Percentiles rank a stretch among this genome's conserved stretches.
These are phyloP conservation scores for Tolypocladium guangdongense DNA, from an alignment of 2,329 filamentous ascomycete species.

Conservation along the genomic window DNA sequence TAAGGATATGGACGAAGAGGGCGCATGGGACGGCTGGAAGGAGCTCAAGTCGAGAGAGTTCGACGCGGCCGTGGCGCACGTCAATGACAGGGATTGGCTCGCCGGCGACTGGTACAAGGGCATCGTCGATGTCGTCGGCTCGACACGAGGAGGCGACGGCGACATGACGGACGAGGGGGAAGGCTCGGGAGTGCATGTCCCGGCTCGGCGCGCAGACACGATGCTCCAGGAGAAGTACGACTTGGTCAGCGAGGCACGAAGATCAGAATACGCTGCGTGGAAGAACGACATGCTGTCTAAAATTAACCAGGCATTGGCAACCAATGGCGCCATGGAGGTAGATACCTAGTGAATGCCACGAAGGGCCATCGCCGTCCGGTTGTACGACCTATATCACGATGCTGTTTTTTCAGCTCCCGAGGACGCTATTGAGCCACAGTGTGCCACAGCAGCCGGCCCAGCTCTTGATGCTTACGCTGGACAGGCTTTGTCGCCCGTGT, in stretches of 20 bases:
- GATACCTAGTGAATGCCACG: conserved; percentile 13
- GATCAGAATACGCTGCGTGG: conserved; percentile 53
- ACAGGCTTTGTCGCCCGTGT: background rate
- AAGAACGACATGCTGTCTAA: conserved; percentile 46
- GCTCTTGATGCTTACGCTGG: background rate
- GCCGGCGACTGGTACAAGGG: conserved; percentile 52
- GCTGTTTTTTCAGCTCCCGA: background rate
- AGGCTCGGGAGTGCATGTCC: conserved; percentile 20
- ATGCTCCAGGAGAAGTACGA: conserved; percentile 71
- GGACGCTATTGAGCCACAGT: background rate
- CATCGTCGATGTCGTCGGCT: conserved; percentile 41
- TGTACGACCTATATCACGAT: background rate
- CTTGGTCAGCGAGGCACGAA: conserved; percentile 54
- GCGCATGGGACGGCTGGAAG: conserved; percentile 43
- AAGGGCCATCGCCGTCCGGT: background rate
- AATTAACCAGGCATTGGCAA: conserved; percentile 34
- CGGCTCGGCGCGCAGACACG: conserved; percentile 44
- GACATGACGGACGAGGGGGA: conserved; percentile 22
- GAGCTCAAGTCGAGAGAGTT: conserved; percentile 41
- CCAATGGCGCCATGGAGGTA: conserved; percentile 21
- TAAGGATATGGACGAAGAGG: conserved; percentile 30
- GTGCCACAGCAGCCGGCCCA: background rate
- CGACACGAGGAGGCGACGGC: conserved; percentile 21
- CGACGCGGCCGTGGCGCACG: conserved; percentile 47
- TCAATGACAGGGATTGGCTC: conserved; percentile 47